Base-by-base conservation (phyloP, 306 rosid species). In the Cucurbita ficifolia region DNA sequence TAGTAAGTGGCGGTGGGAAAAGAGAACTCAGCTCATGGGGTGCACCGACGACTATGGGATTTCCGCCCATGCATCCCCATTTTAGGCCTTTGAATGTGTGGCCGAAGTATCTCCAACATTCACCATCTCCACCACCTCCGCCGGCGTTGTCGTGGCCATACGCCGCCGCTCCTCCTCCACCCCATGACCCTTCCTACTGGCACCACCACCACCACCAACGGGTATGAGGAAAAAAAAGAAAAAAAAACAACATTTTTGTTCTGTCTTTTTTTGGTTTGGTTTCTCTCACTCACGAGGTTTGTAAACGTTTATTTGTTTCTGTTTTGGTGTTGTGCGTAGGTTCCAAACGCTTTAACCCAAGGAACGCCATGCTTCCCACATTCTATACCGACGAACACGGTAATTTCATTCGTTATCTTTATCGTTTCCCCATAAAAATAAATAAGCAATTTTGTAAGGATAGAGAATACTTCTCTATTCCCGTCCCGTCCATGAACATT, bases 21-120 rank as follows among this genome's bases (percentile, higher is more conserved):
- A 84, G 87, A 81, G 84, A 82, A 2, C 50, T 76, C 12, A 84
- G 64, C 77, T 84, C 89, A 2, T 88, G 98, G 98, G 19, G 5
- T 43, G 72, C 72, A 16, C 86, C 80, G 76, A 81, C 80, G 76
- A 81, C 87, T 72, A 83, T 94, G 75, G 92, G 95, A 14, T 94
- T 86, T 63, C 96, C 94, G 72, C 86, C 89, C 58, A 50, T 59
- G 73, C 78, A 76, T 52, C 84, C 75, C 78, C 89, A 88, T 76
- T 88, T 84, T 69, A 86, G 96, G 80, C 92, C 96, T n/a, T 70
- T 94, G 83, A 86, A 79, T 70, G 81, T 69, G 82, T 88, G 96
- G 96, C 94, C 87, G 14, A 87, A 85, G 48, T 87, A 83, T 43
- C 65, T 57, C 5, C 75, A 86, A 21, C 89, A 83, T 54, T 79